These are phyloP conservation scores for Kwoniella sp. DNA, from an alignment of 768 basidiomycete genomes.

Conservation along the genomic window DNA sequence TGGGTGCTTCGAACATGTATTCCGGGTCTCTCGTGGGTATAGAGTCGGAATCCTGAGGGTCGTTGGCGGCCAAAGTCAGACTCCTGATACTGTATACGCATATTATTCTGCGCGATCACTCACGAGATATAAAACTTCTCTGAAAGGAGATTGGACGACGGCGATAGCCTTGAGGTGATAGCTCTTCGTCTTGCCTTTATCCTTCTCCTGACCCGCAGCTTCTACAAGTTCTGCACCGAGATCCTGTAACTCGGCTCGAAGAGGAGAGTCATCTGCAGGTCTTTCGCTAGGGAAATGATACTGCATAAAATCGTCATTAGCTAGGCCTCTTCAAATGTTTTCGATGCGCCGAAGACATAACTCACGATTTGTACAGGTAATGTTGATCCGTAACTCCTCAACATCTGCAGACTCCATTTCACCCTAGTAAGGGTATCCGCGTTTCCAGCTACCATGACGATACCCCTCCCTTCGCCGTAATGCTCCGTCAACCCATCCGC, in stretches of 20 bases:
- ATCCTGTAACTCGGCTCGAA: constrained; percentile 58
- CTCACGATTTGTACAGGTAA: constrained; percentile 52
- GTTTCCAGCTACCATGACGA: constrained; percentile 60
- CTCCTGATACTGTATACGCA: no score
- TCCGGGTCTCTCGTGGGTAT: constrained; percentile 54
- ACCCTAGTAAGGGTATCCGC: constrained; percentile 52
- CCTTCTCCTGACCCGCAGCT: constrained; percentile 42
- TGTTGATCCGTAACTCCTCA: constrained; percentile 38
- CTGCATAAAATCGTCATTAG: no score
- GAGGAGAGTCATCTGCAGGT: constrained; percentile 48
- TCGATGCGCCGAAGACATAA: no score
- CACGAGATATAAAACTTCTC: constrained; percentile 58
- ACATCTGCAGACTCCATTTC: constrained; percentile 45
- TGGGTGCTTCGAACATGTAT: constrained; percentile 56
- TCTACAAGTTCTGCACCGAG: constrained; percentile 61
- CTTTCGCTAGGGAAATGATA: constrained; percentile 58
- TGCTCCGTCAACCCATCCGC: constrained; percentile 24
- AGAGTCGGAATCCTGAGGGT: constrained; percentile 49
- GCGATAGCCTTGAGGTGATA: constrained; percentile 55
- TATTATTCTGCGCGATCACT: constrained; percentile 17
- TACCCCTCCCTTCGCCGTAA: constrained; percentile 53
- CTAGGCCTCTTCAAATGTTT: no score
- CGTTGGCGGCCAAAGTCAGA: background rate
- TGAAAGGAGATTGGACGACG: constrained; percentile 52
- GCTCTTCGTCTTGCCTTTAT: constrained; percentile 54